These are phyloP conservation scores for Xylariomycetidae sp. DNA, from an alignment of 2,329 filamentous ascomycete species.

Conservation along the genomic window DNA sequence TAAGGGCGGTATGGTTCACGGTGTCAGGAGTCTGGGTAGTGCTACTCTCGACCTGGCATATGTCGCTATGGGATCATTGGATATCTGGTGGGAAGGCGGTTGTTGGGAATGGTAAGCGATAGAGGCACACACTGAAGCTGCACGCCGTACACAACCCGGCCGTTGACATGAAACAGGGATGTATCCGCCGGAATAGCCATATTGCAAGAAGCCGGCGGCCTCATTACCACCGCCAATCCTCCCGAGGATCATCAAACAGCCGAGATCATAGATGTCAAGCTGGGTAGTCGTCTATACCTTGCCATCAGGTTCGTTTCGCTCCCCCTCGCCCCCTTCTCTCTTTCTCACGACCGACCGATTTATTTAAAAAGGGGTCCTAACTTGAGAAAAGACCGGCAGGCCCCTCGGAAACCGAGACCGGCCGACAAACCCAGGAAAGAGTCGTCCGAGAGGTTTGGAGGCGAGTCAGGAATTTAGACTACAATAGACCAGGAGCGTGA, in stretches of 20 bases:
- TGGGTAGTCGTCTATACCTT: constrained; percentile 67
- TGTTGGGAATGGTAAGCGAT: constrained; percentile 72
- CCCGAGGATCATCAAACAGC: constrained; percentile 52
- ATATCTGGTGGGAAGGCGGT: constrained; percentile 80
- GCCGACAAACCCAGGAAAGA: constrained; percentile 62
- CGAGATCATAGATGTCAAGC: constrained; percentile 52
- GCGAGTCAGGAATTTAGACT: constrained; percentile 62
- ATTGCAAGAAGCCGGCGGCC: constrained; percentile 66
- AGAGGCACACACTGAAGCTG: too few species aligned
- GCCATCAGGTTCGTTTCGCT: constrained; percentile 48
- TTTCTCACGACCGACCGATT: too few species aligned
- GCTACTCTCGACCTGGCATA: constrained; percentile 73
- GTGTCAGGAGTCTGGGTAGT: constrained; percentile 66
- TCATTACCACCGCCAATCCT: constrained; percentile 71
- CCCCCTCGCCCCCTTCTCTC: not conserved
- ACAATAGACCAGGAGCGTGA: constrained; percentile 55
- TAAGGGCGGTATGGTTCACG: constrained; percentile 75
- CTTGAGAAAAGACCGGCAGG: constrained; percentile 52
- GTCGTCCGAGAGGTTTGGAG: constrained; percentile 70
- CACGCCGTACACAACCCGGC: too few species aligned
- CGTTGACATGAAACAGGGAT: constrained; percentile 49
- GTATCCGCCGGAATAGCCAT: constrained; percentile 73
- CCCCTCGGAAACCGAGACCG: constrained; percentile 55
- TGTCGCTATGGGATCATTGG: constrained; percentile 68
- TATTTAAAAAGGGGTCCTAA: too few species aligned